Evolutionary conservation across 805 yeast species (phyloP).

Genomic region (Kluyveromyces wickerhamii): DNA sequence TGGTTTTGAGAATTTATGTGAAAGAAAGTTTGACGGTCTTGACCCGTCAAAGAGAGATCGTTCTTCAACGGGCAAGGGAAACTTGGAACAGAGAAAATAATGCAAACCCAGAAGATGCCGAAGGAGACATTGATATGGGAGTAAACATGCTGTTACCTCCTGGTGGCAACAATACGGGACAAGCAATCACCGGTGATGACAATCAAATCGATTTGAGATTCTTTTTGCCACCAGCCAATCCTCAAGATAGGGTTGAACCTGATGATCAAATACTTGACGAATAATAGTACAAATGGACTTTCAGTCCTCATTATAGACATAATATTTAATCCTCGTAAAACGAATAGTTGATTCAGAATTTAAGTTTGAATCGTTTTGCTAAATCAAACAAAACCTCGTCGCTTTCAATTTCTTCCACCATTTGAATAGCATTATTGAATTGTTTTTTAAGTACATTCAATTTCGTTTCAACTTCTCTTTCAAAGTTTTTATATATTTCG

Average conservation of each 20-base stretch:
- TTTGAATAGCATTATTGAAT: constrained; percentile 11
- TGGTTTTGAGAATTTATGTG: constrained; percentile 26
- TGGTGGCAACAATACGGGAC: background rate
- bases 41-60: constrained; percentile 28
- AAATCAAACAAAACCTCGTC: constrained; percentile 13
- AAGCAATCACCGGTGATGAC: constrained; percentile 6
- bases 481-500: constrained; percentile 41
- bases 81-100: constrained; percentile 9
- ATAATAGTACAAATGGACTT: constrained; percentile 2
- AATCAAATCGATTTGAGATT: constrained; percentile 6
- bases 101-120: constrained; percentile 3
- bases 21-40: constrained; percentile 27
- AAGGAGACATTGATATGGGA: constrained; percentile 6
- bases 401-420: constrained; percentile 11
- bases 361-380: constrained; percentile 10
- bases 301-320: background rate
- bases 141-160: constrained; percentile 4
- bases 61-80: constrained; percentile 22
- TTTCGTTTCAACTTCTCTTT: constrained; percentile 44
- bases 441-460: constrained; percentile 32
- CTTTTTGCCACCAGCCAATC: constrained; percentile 2
- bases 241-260: constrained; percentile 5
- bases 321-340: background rate
- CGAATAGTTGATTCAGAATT: background rate
- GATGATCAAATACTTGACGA: constrained; percentile 7